Conservation (phyloP, 2,329 filamentous ascomycete species). For the Phaeophleospora eucalypticola region DNA sequence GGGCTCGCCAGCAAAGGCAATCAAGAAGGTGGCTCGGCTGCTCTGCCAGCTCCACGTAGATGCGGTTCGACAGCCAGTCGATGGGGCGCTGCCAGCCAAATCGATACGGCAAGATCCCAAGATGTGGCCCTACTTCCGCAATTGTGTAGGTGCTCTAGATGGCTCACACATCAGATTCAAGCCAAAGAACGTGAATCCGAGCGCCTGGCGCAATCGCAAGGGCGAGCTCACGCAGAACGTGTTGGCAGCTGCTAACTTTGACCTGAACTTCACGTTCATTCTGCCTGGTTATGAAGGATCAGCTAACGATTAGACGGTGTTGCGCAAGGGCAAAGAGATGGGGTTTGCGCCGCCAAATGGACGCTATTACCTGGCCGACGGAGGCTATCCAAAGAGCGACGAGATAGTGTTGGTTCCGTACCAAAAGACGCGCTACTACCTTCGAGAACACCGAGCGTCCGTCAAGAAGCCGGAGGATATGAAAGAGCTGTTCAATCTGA, state of each 20-base stretch:
- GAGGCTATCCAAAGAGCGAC: not conserved
- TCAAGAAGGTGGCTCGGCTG: not conserved
- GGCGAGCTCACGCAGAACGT: not conserved
- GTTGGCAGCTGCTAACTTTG: not conserved
- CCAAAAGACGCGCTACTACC: not conserved
- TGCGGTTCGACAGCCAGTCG: not conserved
- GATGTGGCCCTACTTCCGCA: not conserved
- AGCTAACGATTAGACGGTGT: not conserved
- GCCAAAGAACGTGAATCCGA: not conserved
- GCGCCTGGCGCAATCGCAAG: not conserved
- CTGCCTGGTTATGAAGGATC: not conserved
- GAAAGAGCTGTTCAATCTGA: not conserved
- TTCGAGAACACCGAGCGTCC: not conserved
- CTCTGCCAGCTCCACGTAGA: not conserved
- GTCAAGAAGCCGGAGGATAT: not conserved
- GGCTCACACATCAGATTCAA: not conserved
- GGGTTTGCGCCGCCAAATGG: not conserved
- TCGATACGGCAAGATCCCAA: not conserved
- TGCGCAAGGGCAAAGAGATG: not conserved
- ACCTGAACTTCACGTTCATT: not conserved
- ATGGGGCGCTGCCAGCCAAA: not conserved
- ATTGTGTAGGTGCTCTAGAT: not conserved
- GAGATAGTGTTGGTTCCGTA: not conserved
- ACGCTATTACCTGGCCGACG: not conserved
- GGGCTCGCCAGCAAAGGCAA: not conserved